Evolutionary conservation across 805 yeast species (phyloP).

Genomic region (Clavispora santaluciae): DNA sequence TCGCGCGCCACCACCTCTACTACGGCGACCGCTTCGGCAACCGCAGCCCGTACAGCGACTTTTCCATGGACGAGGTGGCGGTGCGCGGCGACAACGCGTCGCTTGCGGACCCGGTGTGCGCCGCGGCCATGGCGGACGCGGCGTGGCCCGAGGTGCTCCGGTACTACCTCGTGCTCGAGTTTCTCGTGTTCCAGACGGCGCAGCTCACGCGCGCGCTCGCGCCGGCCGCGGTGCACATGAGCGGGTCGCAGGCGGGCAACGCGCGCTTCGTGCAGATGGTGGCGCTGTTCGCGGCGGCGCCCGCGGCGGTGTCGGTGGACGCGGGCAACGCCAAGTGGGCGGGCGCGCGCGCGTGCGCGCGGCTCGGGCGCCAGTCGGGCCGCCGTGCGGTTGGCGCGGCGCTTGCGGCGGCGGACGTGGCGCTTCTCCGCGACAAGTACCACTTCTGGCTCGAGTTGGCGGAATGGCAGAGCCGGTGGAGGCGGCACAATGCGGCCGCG

Average conservation of each 20-base stretch:
- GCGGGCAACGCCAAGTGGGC: conserved; percentile 1
- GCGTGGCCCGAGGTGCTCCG: conserved; percentile 31
- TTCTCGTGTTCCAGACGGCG: conserved; percentile 45
- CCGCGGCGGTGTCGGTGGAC: background rate
- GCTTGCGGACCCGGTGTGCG: conserved; percentile 26
- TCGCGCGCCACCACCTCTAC: conserved; percentile 35
- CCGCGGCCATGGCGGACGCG: conserved; percentile 36
- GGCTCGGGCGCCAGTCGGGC: background rate
- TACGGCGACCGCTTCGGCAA: conserved; percentile 59
- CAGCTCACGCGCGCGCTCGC: conserved; percentile 28
- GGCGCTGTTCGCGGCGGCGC: conserved; percentile 5
- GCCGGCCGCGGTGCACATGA: conserved; percentile 29
- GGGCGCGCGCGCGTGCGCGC: conserved; percentile 1
- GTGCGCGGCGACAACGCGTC: conserved; percentile 40
- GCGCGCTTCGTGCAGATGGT: conserved; percentile 8
- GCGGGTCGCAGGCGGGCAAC: conserved; percentile 54
- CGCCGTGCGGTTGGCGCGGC: conserved; percentile 1
- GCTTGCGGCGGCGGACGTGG: background rate
- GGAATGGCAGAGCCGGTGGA: conserved; percentile 9
- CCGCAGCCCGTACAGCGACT: conserved; percentile 52
- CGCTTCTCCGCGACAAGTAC: conserved; percentile 2
- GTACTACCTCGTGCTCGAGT: conserved; percentile 47
- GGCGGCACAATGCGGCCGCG: background rate
- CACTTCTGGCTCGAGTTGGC: conserved; percentile 8
- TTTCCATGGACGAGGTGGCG: conserved; percentile 43